Evolutionary conservation across 2,329 filamentous ascomycete genomes (phyloP).

Genomic region (Neofusicoccum ribis): DNA sequence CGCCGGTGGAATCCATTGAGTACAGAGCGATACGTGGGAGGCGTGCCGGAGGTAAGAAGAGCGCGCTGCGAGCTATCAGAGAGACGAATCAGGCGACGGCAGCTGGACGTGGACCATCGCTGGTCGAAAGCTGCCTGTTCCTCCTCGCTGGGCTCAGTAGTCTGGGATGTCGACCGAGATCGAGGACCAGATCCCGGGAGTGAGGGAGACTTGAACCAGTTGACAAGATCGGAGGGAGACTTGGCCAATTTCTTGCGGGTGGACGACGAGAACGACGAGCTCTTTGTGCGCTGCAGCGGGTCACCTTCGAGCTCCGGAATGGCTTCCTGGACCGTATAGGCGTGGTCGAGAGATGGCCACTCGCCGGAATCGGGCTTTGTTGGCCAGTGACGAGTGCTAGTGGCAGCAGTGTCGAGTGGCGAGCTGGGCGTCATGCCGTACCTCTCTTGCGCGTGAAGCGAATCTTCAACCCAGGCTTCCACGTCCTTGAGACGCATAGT

Average conservation of each 20-base stretch:
- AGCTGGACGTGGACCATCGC: conserved; percentile 5
- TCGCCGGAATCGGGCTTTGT: neutral
- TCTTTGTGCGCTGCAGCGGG: neutral
- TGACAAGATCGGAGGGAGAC: conserved; percentile 1
- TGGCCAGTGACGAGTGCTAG: neutral
- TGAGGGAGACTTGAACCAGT: conserved; percentile 2
- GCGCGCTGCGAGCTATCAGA: conserved; percentile 11
- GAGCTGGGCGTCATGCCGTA: neutral
- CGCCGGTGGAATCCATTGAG: neutral
- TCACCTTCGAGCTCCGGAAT: neutral
- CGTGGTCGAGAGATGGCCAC: neutral
- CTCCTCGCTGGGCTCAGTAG: conserved; percentile 1
- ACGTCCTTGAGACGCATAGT: conserved; percentile 4
- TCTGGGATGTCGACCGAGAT: conserved; percentile 6
- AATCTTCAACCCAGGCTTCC: conserved; percentile 12
- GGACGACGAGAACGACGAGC: conserved; percentile 3
- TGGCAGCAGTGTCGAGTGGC: neutral
- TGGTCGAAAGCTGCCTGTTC: neutral
- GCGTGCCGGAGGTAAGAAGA: neutral
- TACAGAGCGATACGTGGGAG: neutral
- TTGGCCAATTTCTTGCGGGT: neutral
- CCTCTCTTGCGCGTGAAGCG: neutral
- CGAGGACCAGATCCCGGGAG: neutral
- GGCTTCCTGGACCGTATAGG: neutral
- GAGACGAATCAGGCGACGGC: neutral